Base-by-base conservation (phyloP, 2,329 filamentous ascomycete genomes). In the Beauveria caledonica region DNA sequence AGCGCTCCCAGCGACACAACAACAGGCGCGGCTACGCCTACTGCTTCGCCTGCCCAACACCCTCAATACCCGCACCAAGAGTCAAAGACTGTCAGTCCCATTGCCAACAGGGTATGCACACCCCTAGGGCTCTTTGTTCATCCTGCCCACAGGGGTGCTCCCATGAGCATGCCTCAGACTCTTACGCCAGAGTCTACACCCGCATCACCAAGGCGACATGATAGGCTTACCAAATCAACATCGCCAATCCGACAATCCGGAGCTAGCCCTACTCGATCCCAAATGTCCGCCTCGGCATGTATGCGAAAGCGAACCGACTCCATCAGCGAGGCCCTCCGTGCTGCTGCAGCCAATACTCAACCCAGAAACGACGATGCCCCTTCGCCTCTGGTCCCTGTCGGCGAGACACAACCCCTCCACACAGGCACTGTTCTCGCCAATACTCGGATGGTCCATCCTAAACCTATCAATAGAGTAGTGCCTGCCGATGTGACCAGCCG, bases 401-500 rank as follows among this genome's bases (percentile, higher is more conserved):
- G 59, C 23, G 59, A 61, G 23, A 46, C 27, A 6, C 25, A 49
- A 5, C 72, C 73, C n/a, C 68, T 73, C 36, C 70, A 69, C 57
- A 70, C 70, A 40, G 69, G 68, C 63, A 74, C 70, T 55, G 73
- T 78, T 39, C 78, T 76, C 3, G 77, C 79, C 11, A 79, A 79
- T 64, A 79, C 75, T 25, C 75, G 71, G 52, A 65, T 74, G 49
- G 69, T 66, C 51, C 71, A 74, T 60, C 71, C 73, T 29, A 75
- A 76, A 53, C 77, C 80, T 62, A 77, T 83, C 62, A 69, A 82
- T 55, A 75, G 79, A 44, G 78, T 57, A 21, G 27, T 78, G 11
- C 73, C 75, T 2, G 79, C 76, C 60, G 86, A 88, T 68, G 74
- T 83, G 53, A 83, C 83, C 69, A 78, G 79, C 55, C 78, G 85